These are phyloP conservation scores for Catharanthus roseus DNA, from an alignment of 257 asterid genomes.

Conservation along the genomic window DNA sequence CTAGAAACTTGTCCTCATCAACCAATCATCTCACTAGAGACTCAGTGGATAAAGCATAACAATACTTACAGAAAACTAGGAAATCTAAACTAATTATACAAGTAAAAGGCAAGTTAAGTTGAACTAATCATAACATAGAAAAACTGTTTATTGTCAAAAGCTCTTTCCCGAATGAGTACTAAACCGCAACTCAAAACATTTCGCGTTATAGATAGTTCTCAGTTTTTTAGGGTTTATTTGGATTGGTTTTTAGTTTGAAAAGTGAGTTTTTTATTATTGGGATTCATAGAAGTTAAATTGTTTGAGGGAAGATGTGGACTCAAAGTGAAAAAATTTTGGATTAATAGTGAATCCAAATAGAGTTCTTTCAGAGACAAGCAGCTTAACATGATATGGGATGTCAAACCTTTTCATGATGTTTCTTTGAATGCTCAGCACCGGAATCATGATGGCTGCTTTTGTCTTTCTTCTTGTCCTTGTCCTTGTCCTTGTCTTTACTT, in stretches of 20 bases:
- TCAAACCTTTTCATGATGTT: conserved; percentile 75
- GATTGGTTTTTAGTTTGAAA: no score
- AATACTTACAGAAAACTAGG: not conserved
- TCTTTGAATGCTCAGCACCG: conserved; percentile 77
- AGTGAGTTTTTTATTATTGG: no score
- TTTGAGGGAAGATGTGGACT: no score
- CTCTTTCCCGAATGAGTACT: not conserved
- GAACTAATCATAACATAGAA: not conserved
- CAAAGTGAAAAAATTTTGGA: no score
- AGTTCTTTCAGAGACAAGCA: conserved; percentile 21
- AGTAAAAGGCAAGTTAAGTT: not conserved
- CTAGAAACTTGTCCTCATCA: not conserved
- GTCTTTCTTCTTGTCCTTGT: conserved; percentile 89
- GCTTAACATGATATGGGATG: conserved; percentile 15
- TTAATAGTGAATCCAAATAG: no score
- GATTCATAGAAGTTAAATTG: no score
- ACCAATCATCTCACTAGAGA: not conserved
- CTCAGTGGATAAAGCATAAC: not conserved
- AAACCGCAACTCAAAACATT: not conserved
- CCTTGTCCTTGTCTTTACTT: conserved; percentile 92
- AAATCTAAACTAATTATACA: not conserved
- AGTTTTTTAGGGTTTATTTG: not conserved
- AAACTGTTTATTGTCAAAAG: not conserved
- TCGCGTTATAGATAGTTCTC: not conserved
- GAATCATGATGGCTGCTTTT: conserved; percentile 76